Base-by-base conservation (phyloP, 2,329 filamentous ascomycete genomes). In the Alternaria panax region DNA sequence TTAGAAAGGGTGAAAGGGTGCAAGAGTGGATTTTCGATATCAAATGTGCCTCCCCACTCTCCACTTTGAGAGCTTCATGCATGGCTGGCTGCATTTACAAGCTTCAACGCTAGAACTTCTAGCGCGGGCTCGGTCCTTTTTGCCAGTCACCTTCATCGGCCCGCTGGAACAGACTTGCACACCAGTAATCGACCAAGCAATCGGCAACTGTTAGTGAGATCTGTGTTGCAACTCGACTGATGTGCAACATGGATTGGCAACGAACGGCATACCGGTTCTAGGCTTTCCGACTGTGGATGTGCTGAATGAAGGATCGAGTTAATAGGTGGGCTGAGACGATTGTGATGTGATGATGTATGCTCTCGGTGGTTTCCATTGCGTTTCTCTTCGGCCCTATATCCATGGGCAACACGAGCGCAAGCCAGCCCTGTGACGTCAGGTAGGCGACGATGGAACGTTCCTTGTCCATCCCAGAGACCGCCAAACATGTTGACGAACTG, bases 371-470 rank as follows among this genome's bases (percentile, higher is more conserved):
- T 24, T 18, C 32, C 30, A 32, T 5, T 8, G 38, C 27, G 24
- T 22, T n/a, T 43, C 43, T 59, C 56, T 50, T 59, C 56, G 56
- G 56, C 56, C 56, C 56, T 59, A 48, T 28, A 59, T 48, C 55
- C 55, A 58, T 59, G 56, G 34, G 28, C 36, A 36, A 47, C 36
- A 59, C 56, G 16, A 59, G 52, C 27, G 28, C 36, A 20, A 38
- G 42, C 45, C 36, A 46, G 56, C 51, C 27, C 36, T 50, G 51
- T 59, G 56, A 55, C 56, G 56, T 59, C 51, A 59, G 27, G 22
- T 12, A 38, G 51, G 28, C 48, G 9, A 27, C 16, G 20, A 46
- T 46, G 36, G 43, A 46, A 48, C 51, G 51, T 53, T 40, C 25
- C 20, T 22, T 14, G 34, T 42, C 32, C 30, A 12, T 34, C 24